Conservation (phyloP, 2,329 filamentous ascomycete genomes). For the Cladosporium sp. region DNA sequence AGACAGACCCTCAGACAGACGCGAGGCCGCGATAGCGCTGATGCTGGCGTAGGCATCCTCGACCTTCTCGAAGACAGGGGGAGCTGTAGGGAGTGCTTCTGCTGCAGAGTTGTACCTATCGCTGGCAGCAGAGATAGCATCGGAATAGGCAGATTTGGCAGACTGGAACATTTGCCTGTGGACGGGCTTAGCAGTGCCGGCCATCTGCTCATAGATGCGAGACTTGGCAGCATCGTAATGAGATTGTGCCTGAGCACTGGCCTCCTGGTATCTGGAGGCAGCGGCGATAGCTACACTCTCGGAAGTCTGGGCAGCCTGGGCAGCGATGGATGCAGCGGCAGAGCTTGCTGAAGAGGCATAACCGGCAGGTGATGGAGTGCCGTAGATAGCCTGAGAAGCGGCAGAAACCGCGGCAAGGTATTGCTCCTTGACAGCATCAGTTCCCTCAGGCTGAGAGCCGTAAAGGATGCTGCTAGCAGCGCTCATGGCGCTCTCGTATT, state of each 20-base stretch:
- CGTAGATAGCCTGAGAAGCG: slow-evolving; percentile 59
- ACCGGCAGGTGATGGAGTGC: slow-evolving; percentile 48
- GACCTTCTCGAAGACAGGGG: slow-evolving; percentile 32
- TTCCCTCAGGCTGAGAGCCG: slow-evolving; percentile 44
- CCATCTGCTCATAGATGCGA: slow-evolving; percentile 65
- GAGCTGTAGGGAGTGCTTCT: slow-evolving; percentile 44
- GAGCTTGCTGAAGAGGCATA: slow-evolving; percentile 40
- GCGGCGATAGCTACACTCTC: slow-evolving; percentile 52
- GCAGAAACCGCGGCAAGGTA: slow-evolving; percentile 60
- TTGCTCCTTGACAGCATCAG: slow-evolving; percentile 54
- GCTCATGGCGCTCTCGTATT: slow-evolving; percentile 57
- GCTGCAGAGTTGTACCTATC: slow-evolving; percentile 58
- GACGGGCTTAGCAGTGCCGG: slow-evolving; percentile 67
- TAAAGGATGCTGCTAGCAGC: slow-evolving; percentile 60
- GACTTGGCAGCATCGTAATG: slow-evolving; percentile 69
- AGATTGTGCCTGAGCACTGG: slow-evolving; percentile 64
- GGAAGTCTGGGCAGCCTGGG: slow-evolving; percentile 20
- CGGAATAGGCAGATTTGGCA: slow-evolving; percentile 67
- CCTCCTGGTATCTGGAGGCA: slow-evolving; percentile 61
- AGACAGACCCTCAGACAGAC: slow-evolving; percentile 68
- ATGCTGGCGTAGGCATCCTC: slow-evolving; percentile 57
- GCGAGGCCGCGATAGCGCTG: slow-evolving; percentile 68
- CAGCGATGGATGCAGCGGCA: slow-evolving; percentile 33
- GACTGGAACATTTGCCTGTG: slow-evolving; percentile 70
- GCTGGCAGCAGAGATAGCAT: slow-evolving; percentile 63